Evolutionary conservation across 306 rosid genomes (phyloP), one percentile per base, ranked within the genome.

Genomic region (Cyclanthera cordifolia): DNA sequence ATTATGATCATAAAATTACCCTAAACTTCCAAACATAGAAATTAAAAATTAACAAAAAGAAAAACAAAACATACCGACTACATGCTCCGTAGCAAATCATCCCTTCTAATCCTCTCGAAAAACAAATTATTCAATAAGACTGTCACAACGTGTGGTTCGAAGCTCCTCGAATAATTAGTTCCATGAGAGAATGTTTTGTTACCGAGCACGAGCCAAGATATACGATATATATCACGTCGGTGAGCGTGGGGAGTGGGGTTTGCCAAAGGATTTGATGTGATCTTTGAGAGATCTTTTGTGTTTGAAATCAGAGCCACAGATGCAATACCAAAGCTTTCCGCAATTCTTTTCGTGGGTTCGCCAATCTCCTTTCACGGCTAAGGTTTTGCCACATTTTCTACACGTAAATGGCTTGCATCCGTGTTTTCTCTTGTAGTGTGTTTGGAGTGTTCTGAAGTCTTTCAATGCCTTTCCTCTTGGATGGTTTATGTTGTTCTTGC

Each of bases 331-430:
- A 1, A 93, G 75, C 80, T 89, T 93, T 15, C 98, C 98, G 64
- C 97, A 92, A 63, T 92, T 92, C 81, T 92, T 92, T 76, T 92
- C 97, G 28, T 92, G 97, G 39, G 97, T 92, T 79, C 97, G 80
- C 97, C 97, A 92, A 52, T 92, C 97, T 8, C 97, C 96, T 82
- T 92, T 92, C 0, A 92, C 96, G 0, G 97, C 97, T 21, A 92
- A 87, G 20, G 91, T 56, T 69, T 89, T 92, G 41, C 84, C 95
- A 77, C 98, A 93, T 78, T 89, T 89, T 51, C 95, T 76, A 30
- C 98, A 93, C 81, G 65, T 74, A 11, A 93, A 93, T 4, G 96
- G 95, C 76, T 89, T 93, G 2, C 86, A 74, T 0, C 98, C 96
- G 23, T 93, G 98, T 83, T 93, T 93, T 39, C 98, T 85, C 32